Evolutionary conservation across 2,329 filamentous ascomycete genomes (phyloP).

Genomic region (Neurospora sp.): DNA sequence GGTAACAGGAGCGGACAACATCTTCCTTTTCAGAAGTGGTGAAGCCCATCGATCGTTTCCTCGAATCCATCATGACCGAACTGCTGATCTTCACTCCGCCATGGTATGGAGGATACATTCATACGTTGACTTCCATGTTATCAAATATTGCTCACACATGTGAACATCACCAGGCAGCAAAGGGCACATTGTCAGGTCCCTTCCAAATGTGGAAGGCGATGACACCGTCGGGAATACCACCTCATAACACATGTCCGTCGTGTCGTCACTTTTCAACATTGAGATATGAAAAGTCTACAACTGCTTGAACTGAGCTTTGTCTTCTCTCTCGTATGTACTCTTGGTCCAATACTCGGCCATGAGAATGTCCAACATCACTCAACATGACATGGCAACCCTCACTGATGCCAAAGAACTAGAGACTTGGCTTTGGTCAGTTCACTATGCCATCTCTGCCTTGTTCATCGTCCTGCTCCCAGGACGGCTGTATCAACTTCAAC

Average conservation of each 20-base stretch:
- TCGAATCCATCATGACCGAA: not conserved
- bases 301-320: not conserved
- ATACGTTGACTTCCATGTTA: not conserved
- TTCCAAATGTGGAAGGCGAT: not conserved
- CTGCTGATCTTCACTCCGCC: not conserved
- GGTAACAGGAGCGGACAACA: not conserved
- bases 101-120: not conserved
- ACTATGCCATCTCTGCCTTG: not conserved
- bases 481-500: not conserved
- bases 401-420: not conserved
- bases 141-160: not conserved
- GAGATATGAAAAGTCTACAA: not conserved
- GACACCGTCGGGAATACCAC: not conserved
- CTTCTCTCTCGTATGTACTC: not conserved
- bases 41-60: not conserved
- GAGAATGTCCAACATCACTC: not conserved
- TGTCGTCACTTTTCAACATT: not conserved
- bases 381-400: not conserved
- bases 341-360: not conserved
- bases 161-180: not conserved
- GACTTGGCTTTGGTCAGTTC: not conserved
- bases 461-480: constrained; percentile 3
- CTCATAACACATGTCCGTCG: not conserved
- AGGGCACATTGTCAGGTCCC: not conserved
- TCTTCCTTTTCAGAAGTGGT: not conserved